These are phyloP conservation scores for Debaryomyces tyrocola DNA, from an alignment of 805 yeast species.

Conservation along the genomic window DNA sequence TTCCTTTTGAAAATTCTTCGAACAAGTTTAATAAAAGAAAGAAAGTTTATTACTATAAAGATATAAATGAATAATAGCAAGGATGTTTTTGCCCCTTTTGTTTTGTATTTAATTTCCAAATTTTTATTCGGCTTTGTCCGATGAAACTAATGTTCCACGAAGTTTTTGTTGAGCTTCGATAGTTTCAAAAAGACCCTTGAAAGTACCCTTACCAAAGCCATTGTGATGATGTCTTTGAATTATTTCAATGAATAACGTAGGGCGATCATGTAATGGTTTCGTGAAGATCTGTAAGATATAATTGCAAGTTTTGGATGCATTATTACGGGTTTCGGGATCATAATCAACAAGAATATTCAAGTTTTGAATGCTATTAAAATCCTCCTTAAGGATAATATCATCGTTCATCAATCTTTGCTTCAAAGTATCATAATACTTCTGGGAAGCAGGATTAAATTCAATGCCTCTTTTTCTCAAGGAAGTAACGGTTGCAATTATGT, in stretches of 20 bases:
- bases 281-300: conserved; percentile 80
- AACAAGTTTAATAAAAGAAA: neutral
- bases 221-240: conserved; percentile 78
- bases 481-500: conserved; percentile 58
- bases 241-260: conserved; percentile 78
- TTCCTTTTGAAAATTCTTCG: too few species aligned
- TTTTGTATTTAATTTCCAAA: neutral
- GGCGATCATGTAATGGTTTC: conserved; percentile 72
- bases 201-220: conserved; percentile 90
- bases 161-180: conserved; percentile 73
- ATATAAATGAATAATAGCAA: neutral
- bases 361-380: conserved; percentile 47
- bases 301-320: conserved; percentile 40
- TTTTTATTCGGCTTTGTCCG: conserved; percentile 1
- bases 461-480: conserved; percentile 62
- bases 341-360: conserved; percentile 71
- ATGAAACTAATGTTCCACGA: conserved; percentile 58
- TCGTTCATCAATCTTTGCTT: conserved; percentile 44
- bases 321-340: conserved; percentile 49
- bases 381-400: conserved; percentile 50
- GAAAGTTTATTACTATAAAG: neutral
- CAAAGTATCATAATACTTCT: conserved; percentile 55
- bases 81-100: neutral
- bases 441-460: conserved; percentile 64
- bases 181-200: conserved; percentile 76